Conservation (phyloP, 169 alveolate genomes). For the Pseudocohnilembus persalinus region DNA sequence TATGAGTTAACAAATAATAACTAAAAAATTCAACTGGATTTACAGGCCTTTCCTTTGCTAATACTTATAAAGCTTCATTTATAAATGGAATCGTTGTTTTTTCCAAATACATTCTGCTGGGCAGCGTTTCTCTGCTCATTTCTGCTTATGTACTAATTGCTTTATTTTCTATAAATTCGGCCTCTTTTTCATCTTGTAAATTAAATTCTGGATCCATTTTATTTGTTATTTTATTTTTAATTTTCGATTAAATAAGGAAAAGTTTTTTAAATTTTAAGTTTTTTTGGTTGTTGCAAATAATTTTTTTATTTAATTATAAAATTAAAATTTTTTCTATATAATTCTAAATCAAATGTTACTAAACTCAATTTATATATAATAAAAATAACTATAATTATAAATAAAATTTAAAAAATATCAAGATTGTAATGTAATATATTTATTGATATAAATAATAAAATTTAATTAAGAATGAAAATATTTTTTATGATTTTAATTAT, state of each 20-base stretch:
- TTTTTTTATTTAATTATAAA: too few relatives aligned
- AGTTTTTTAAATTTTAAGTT: too few relatives aligned
- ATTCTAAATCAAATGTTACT: too few relatives aligned
- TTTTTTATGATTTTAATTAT: too few relatives aligned
- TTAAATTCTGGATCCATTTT: slow-evolving; percentile 20
- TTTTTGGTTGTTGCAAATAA: too few relatives aligned
- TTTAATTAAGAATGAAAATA: too few relatives aligned
- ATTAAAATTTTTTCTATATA: too few relatives aligned
- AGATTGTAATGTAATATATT: too few relatives aligned
- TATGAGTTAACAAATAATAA: slow-evolving; percentile 37
- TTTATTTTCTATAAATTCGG: slow-evolving; percentile 2
- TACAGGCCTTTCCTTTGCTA: slow-evolving; percentile 49
- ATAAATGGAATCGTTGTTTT: slow-evolving; percentile 27
- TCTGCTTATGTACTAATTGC: slow-evolving; percentile 10
- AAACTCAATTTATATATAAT: too few relatives aligned
- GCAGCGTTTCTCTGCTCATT: slow-evolving; percentile 22
- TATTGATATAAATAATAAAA: too few relatives aligned
- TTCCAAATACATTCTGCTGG: slow-evolving; percentile 44
- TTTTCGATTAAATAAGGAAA: background rate
- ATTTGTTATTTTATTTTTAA: too few relatives aligned
- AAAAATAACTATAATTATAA: background rate
- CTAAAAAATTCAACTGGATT: slow-evolving; percentile 48
- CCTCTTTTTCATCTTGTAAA: slow-evolving; percentile 29
- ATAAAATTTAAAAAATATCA: too few relatives aligned
- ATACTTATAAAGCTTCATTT: slow-evolving; percentile 34